Base-by-base conservation (phyloP, 495 filamentous ascomycete species). In the Podospora comata region DNA sequence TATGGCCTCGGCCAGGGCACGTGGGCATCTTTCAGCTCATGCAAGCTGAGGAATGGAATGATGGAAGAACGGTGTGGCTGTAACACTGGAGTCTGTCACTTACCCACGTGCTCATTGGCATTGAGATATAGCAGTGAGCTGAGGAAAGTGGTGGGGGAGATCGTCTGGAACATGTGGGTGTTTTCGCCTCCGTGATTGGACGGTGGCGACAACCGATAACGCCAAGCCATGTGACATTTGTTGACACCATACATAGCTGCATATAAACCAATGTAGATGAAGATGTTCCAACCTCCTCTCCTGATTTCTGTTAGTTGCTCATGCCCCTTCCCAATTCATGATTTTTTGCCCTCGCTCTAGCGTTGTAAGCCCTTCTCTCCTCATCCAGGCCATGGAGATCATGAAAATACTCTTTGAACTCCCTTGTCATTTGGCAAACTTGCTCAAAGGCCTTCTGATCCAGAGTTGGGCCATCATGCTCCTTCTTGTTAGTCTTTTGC, bases 361-460 rank as follows among this genome's bases (percentile, higher is more conserved):
- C 39, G 1, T 48, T 48, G 39, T 48, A 48, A 3, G 59, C 59
- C n/a, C 59, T 27, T 13, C 16, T 5, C 23, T 27, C 20, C 30
- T 34, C 59, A 19, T 61, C 59, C 3, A 18, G 5, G 26, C 59
- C 27, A 32, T 71, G 69, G 2, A 74, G 34, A 5, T 72, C 62
- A 9, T 70, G 68, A 18, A 75, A 60, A 53, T 75, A 75, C 4
- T 70, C 53, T 65, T 75, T 73, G 64, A 75, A 74, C 11, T 74
- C 62, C 1, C 20, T 57, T 13, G 60, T 60, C 34, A 72, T 34
- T 60, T 70, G 65, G 23, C 66, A 65, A 23, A 70, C 68, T 9
- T 58, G 65, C 62, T 65, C 59, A 26, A 71, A 64, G 27, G 73
- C 68, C 64, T 64, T 48, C 39, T 72, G 59, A 67, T 48, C 23